A percentile compares a stretch with the other conserved stretches of the same genome.
Evolutionary conservation across 208 protist species (phyloP).

Genomic region (Kentomonas sorsogonicus): DNA sequence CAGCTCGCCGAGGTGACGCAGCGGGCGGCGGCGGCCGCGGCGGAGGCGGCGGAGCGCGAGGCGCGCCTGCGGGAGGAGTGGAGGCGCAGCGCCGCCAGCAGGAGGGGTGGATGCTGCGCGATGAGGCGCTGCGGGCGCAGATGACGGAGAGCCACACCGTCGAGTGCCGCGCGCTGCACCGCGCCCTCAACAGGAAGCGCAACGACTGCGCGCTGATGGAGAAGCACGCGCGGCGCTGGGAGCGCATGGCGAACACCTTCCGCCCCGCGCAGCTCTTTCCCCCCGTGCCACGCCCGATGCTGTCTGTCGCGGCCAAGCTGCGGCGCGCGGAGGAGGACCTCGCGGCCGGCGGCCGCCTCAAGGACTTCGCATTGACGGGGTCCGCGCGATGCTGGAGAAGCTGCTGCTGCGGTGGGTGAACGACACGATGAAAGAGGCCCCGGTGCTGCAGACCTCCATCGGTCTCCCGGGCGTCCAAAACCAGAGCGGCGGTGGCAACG

Average conservation of each 20-base stretch:
- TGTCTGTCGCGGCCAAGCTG: constrained; percentile 22
- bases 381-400: constrained; percentile 28
- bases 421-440: constrained; percentile 46
- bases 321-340: constrained; percentile 42
- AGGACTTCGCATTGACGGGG: constrained; percentile 11
- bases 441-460: constrained; percentile 22
- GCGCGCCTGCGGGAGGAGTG: neutral
- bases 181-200: constrained; percentile 32
- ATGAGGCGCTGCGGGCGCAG: constrained; percentile 53
- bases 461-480: no score
- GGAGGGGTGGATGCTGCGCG: constrained; percentile 3
- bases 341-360: constrained; percentile 6
- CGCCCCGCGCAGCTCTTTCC: constrained; percentile 30
- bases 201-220: constrained; percentile 16
- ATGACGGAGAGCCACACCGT: constrained; percentile 58
- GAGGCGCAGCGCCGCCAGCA: constrained; percentile 1
- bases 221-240: constrained; percentile 51
- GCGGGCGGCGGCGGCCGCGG: neutral
- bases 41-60: neutral
- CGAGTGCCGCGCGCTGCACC: constrained; percentile 43
- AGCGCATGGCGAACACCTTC: constrained; percentile 76
- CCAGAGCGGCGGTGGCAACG: neutral
- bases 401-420: constrained; percentile 77
- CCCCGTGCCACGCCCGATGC: constrained; percentile 26
- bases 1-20: neutral